A percentile compares a stretch with the other conserved stretches of the same genome.
These are phyloP conservation scores for Nicotiana obtusifolia DNA, from an alignment of 257 asterid genomes.

Conservation along the genomic window DNA sequence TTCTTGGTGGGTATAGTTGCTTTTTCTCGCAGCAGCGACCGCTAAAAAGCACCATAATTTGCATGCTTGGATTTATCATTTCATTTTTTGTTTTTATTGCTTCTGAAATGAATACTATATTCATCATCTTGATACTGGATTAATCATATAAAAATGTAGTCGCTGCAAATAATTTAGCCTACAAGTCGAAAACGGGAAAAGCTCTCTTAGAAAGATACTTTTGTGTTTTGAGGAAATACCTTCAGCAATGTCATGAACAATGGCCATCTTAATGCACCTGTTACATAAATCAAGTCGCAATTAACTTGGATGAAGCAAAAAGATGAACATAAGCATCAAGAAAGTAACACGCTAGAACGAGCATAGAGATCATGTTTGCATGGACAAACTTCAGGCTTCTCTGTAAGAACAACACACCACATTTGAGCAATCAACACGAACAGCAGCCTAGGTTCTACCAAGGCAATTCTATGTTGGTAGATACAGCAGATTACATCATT, in stretches of 20 bases:
- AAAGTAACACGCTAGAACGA: background rate
- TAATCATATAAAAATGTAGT: background rate
- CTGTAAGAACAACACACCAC: background rate
- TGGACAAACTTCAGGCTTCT: background rate
- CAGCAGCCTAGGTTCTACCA: background rate
- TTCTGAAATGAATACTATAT: background rate
- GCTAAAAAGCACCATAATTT: background rate
- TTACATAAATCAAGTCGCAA: conserved; percentile 16
- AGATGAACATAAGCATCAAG: background rate
- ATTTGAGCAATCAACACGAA: background rate
- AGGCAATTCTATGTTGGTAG: background rate
- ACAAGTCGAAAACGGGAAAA: background rate
- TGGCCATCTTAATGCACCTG: conserved; percentile 95
- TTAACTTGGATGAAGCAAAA: conserved; percentile 6
- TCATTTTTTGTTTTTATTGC: background rate
- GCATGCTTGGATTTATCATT: background rate
- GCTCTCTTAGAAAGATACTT: background rate
- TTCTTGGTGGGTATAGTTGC: background rate
- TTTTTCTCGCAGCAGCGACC: background rate
- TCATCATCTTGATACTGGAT: background rate
- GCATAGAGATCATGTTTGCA: background rate
- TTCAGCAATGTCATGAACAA: conserved; percentile 94
- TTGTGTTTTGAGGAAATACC: conserved; percentile 33
- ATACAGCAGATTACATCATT: background rate
- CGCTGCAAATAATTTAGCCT: background rate